Base-by-base conservation (phyloP, 192 early-diverging fungal species). In the Coemansia sp. region DNA sequence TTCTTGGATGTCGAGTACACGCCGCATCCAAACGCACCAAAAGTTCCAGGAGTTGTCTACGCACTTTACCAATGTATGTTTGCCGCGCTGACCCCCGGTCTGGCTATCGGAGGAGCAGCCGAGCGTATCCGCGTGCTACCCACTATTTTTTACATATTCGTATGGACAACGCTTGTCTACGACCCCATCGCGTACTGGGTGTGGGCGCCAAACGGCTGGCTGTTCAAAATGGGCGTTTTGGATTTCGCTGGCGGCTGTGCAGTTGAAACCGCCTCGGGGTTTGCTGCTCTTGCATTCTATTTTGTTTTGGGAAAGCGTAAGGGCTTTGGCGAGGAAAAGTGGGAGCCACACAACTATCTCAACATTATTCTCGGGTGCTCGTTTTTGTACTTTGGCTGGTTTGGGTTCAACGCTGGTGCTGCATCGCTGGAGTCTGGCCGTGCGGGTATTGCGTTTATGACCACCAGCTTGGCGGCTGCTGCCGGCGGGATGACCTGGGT, bases 171-270 rank as follows among this genome's bases (percentile, higher is more conserved):
- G 2, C 59, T 89, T 2, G 90, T 90, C 23, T 91, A 91, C 57
- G 84, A 88, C 55, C 82, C 86, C 4, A 85, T 89, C 60, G 89
- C 90, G 1, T 92, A 87, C 69, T 92, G 89, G 93, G 84, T 88
- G 10, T 96, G 93, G 93, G 83, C 84, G 2, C 81, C 82, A 28
- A 87, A 87, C 58, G 94, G 93, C 7, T 96, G 92, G 91, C 71
- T 94, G 15, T 68, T 73, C 15, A 77, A 82, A 34, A 62, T 93
- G 67, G 92, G 93, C 21, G 85, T 84, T 12, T 78, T 92, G 59
- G 93, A 94, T 66, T 96, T 87, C 85, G 94, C 94, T 21, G 94
- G 89, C 62, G 94, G 94, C n/a, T 88, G 85, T 17, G 87, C 92
- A 12, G 94, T 94, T 4, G 89, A 96, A 60, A 86, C 90, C 20